A percentile compares a stretch with the other conserved stretches of the same genome.
phyloP scores from a whole-genome alignment of 179 eudicot genomes.

The Sideroxylon spinosum region DNA sequence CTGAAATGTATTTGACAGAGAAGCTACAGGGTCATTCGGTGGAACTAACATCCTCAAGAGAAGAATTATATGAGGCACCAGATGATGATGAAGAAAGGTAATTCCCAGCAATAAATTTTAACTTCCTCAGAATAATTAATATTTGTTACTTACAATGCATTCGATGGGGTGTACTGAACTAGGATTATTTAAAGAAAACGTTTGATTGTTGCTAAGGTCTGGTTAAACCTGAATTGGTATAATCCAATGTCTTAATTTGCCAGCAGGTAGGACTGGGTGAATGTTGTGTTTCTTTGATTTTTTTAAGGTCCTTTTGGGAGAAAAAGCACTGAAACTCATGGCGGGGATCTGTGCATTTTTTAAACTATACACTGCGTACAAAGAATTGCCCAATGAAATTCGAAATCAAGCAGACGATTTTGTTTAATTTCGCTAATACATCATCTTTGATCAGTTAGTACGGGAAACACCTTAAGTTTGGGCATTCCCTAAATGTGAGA shows the following conservation, averaged over 20 bases:
- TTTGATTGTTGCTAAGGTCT: not conserved
- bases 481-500: not conserved
- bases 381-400: not conserved
- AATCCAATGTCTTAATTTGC: not conserved
- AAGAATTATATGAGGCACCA: slow-evolving; percentile 1
- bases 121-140: not conserved
- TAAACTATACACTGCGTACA: no score
- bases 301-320: not conserved
- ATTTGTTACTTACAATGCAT: not conserved
- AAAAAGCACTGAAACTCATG: not conserved
- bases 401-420: not conserved
- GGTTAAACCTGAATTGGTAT: not conserved
- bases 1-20: slow-evolving; percentile 20
- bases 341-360: not conserved
- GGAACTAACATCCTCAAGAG: slow-evolving; percentile 9
- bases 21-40: slow-evolving; percentile 2
- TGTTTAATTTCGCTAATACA: not conserved
- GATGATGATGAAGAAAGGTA: slow-evolving; percentile 10
- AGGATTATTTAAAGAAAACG: not conserved
- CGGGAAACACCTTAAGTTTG: not conserved
- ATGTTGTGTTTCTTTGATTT: not conserved
- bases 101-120: slow-evolving; percentile 4
- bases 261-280: not conserved
- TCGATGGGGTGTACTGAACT: not conserved
- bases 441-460: not conserved